A percentile compares a stretch with the other conserved stretches of the same genome.
These are phyloP conservation scores for Dipodascus geniculatus DNA, from an alignment of 805 yeast genomes.

Conservation along the genomic window DNA sequence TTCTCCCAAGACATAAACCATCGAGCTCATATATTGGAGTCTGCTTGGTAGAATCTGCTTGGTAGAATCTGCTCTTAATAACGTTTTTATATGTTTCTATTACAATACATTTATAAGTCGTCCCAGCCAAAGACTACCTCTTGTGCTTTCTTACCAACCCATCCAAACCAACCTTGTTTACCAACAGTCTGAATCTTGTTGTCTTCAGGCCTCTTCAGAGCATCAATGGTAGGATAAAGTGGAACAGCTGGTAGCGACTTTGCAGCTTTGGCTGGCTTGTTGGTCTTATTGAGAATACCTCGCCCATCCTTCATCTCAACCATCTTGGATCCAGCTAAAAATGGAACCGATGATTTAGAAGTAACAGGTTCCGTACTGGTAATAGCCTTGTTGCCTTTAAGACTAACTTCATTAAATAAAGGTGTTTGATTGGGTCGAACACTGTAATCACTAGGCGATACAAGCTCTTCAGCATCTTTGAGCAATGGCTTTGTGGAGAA, in stretches of 20 bases:
- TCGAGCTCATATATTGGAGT: too few relatives aligned
- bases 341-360: conserved; percentile 12
- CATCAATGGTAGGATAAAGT: conserved; percentile 5
- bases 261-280: neutral
- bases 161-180: conserved; percentile 22
- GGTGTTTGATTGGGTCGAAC: conserved; percentile 3
- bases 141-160: conserved; percentile 27
- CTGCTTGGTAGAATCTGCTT: too few relatives aligned
- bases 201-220: conserved; percentile 8
- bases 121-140: conserved; percentile 49
- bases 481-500: conserved; percentile 4
- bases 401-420: conserved; percentile 8
- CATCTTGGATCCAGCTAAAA: conserved; percentile 7
- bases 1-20: too few relatives aligned
- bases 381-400: conserved; percentile 2
- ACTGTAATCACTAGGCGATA: conserved; percentile 4
- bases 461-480: conserved; percentile 3
- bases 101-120: conserved; percentile 23
- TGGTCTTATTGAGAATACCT: conserved; percentile 18
- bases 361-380: conserved; percentile 3
- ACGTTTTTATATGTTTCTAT: too few relatives aligned
- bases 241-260: conserved; percentile 3
- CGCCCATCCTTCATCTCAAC: conserved; percentile 15
- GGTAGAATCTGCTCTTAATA: too few relatives aligned
- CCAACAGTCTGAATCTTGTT: conserved; percentile 4